Percentiles rank a stretch among this genome's conserved stretches.
Conservation (phyloP, 176 grass and related monocot genomes). For the Cymbopogon citratus region DNA sequence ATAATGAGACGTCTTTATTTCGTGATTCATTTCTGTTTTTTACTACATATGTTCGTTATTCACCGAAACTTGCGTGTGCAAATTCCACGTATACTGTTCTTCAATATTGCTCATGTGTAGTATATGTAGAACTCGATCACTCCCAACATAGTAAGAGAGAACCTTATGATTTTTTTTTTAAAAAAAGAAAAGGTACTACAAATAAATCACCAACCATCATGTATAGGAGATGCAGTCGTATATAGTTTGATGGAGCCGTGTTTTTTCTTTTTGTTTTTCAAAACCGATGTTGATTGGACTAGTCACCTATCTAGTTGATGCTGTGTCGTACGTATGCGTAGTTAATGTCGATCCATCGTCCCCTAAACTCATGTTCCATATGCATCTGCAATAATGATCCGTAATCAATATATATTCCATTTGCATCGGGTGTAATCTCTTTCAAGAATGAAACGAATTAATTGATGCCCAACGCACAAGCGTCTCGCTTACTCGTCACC, state of each 20-base stretch:
- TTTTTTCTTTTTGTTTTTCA: neutral
- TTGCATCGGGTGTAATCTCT: conserved; percentile 8
- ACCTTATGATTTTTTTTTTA: neutral
- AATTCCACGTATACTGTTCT: neutral
- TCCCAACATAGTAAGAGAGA: no score
- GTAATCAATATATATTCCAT: conserved; percentile 23
- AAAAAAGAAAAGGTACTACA: neutral
- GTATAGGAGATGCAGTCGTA: neutral
- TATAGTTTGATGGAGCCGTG: neutral
- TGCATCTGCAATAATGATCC: conserved; percentile 18
- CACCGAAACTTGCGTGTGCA: neutral
- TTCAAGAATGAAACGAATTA: conserved; percentile 5
- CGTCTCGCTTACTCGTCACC: conserved; percentile 10
- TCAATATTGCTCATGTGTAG: neutral
- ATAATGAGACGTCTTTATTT: neutral
- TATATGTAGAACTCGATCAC: neutral
- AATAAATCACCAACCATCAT: neutral
- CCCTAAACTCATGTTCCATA: conserved; percentile 1
- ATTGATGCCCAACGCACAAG: conserved; percentile 19
- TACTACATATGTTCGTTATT: neutral
- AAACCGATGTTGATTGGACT: neutral
- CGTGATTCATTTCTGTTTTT: neutral
- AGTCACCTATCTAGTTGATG: neutral
- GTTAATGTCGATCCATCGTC: neutral
- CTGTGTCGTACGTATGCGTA: neutral